Conservation (phyloP, 495 filamentous ascomycete genomes). For the Penicillium crystallinum region DNA sequence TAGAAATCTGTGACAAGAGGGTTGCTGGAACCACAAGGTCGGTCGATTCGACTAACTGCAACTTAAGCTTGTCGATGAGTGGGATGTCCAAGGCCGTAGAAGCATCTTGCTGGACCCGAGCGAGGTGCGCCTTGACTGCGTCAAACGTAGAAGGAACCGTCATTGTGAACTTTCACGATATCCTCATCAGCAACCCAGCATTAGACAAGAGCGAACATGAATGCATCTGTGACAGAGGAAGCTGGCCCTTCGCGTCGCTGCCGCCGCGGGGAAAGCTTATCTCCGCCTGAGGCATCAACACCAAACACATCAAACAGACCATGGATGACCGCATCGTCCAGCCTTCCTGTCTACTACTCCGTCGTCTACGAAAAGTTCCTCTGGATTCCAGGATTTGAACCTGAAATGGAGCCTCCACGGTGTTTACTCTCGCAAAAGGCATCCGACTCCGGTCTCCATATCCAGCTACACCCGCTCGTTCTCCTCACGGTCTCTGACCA, state of each 20-base stretch:
- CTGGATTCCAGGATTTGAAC: background rate
- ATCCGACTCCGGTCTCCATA: constrained; percentile 71
- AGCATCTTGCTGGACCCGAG: constrained; percentile 32
- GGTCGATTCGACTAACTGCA: constrained; percentile 36
- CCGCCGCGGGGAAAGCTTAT: constrained; percentile 11
- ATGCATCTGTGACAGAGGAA: background rate
- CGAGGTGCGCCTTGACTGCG: constrained; percentile 34
- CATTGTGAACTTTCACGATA: constrained; percentile 21
- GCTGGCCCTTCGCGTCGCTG: background rate
- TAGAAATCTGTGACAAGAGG: constrained; percentile 42
- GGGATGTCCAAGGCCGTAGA: constrained; percentile 31
- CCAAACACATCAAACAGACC: constrained; percentile 12
- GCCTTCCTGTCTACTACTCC: background rate
- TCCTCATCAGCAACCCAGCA: background rate
- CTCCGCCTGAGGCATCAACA: constrained; percentile 8
- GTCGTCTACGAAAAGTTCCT: background rate
- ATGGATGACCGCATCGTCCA: constrained; percentile 20
- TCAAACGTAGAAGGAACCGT: constrained; percentile 36
- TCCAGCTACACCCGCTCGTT: constrained; percentile 88
- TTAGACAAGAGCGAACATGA: background rate
- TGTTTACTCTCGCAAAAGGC: constrained; percentile 60
- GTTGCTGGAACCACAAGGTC: constrained; percentile 33
- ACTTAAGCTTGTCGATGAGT: constrained; percentile 38
- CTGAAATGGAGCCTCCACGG: constrained; percentile 31
- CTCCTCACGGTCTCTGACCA: constrained; percentile 96